Base-by-base conservation (phyloP, 2,329 filamentous ascomycete species). In the Leptosphaerulina australis region DNA sequence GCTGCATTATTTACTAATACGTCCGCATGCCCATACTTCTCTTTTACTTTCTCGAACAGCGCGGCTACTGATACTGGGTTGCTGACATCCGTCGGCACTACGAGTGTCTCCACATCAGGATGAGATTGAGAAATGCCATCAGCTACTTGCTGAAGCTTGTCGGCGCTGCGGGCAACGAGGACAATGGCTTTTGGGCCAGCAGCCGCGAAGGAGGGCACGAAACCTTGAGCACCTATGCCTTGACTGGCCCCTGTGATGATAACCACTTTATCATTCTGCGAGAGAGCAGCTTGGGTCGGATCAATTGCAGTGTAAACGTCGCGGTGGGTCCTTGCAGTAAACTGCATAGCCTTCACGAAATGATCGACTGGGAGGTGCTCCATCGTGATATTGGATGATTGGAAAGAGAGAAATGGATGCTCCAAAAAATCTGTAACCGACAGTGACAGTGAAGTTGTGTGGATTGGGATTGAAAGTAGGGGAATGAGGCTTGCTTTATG, bases 181-280 rank as follows among this genome's bases (percentile, higher is more conserved):
- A 75, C 66, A 2, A 75, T 60, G 5, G 55, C 73, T 38, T 69
- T 73, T 2, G 66, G 53, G 15, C 63, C 61, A 17, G 74, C 71
- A 26, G 63, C 64, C 1, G 71, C 73, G 35, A 75, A 74, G 2
- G 72, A 65, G 2, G 68, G 64, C 1, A 60, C 69, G n/a, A 75
- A 64, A 7, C 49, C 64, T 59, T 66, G 20, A 30, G 58, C 62
- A 15, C 73, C 76, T 17, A 78, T 52, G 2, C 76, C 76, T 22
- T 69, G 70, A 35, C 69, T 73, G 1, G 74, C 74, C 0, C 76
- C 75, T n/a, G 74, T 77, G 50, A 78, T 70, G 25, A 76, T 62
- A 5, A 70, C 53, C 0, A 74, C 69, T 46, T 71, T 75, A 11
- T 72, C 75, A 3, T 60, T 63, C 38, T 72, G 69, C 7, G 63